Conservation (phyloP, 108 stramenopile genomes). For the Chaetoceros muelleri region DNA sequence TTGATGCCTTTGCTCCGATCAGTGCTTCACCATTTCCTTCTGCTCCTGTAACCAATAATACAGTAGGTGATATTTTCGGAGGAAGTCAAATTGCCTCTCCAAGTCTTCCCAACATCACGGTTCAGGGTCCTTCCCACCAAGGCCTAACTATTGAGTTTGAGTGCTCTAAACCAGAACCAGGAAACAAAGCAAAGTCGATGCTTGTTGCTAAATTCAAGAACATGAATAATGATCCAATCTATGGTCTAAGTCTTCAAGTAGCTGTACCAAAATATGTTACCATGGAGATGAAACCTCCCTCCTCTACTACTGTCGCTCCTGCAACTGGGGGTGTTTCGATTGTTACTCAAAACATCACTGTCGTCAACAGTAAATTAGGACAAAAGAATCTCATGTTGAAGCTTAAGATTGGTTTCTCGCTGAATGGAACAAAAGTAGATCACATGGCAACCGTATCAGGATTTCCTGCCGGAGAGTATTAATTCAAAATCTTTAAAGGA, state of each 20-base stretch:
- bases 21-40: constrained; percentile 20
- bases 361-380: constrained; percentile 83
- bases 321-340: constrained; percentile 39
- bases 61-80: constrained; percentile 18
- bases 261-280: constrained; percentile 97
- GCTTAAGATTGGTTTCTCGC: constrained; percentile 89
- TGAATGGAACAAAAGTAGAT: constrained; percentile 70
- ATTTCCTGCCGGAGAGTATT: constrained; percentile 74
- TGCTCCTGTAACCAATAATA: constrained; percentile 7
- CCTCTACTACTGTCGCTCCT: constrained; percentile 71
- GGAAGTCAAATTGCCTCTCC: constrained; percentile 23
- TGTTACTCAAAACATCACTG: constrained; percentile 88
- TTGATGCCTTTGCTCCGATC: constrained; percentile 9
- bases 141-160: constrained; percentile 79
- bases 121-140: constrained; percentile 57
- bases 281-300: constrained; percentile 93
- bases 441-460: constrained; percentile 82
- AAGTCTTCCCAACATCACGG: constrained; percentile 9
- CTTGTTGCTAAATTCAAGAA: constrained; percentile 82
- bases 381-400: constrained; percentile 94
- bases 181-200: constrained; percentile 66
- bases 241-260: constrained; percentile 80
- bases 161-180: constrained; percentile 70
- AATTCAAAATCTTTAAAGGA: constrained; percentile 16
- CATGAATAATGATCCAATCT: constrained; percentile 57